phyloP scores from a whole-genome alignment of 169 alveolate species.

The Eimeria zaria region DNA sequence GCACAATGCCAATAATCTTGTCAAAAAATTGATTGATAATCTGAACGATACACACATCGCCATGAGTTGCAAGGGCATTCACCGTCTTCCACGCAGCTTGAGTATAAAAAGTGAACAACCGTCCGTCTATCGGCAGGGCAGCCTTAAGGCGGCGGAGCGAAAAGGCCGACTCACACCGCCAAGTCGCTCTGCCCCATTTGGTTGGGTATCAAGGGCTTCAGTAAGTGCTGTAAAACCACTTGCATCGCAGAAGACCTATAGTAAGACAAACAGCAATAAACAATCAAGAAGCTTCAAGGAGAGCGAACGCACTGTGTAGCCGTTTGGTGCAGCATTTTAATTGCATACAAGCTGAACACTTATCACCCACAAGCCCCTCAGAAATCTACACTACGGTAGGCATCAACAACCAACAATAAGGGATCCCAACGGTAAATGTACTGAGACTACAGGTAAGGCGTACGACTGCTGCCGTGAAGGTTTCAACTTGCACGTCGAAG shows the following conservation, averaged over 20 bases:
- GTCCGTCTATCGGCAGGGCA: neutral
- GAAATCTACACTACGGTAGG: neutral
- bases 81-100: neutral
- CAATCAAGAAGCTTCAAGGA: neutral
- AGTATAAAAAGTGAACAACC: neutral
- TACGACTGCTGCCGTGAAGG: conserved; percentile 90
- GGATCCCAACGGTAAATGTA: neutral
- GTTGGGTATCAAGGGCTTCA: conserved; percentile 88
- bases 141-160: neutral
- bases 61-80: no score
- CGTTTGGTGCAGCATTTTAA: neutral
- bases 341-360: neutral
- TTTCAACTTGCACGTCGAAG: conserved; percentile 89
- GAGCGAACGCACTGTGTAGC: neutral
- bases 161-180: conserved; percentile 84
- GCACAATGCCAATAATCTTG: conserved; percentile 87
- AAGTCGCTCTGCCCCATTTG: conserved; percentile 90
- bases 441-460: neutral
- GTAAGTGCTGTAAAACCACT: conserved; percentile 91
- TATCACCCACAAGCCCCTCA: neutral
- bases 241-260: conserved; percentile 90
- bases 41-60: conserved; percentile 49
- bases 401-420: neutral
- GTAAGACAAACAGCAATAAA: neutral
- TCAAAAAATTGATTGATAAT: conserved; percentile 88